Conservation (phyloP, 2,329 filamentous ascomycete species). For the Hymenoscyphus fraxineus region DNA sequence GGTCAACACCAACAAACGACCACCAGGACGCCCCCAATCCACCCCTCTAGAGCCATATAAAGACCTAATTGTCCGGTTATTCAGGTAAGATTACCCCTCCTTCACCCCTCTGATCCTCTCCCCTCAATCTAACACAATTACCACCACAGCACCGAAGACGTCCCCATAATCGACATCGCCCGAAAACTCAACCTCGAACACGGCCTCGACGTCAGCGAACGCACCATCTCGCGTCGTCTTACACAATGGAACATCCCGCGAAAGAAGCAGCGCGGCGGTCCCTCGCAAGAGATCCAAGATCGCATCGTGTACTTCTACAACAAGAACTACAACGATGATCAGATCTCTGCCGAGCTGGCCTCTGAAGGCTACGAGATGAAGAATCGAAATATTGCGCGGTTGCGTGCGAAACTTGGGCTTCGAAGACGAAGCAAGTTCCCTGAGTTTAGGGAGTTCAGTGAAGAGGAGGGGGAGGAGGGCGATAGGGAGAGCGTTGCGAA, state of each 20-base stretch:
- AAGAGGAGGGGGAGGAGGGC: conserved; percentile 21
- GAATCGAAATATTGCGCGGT: conserved; percentile 25
- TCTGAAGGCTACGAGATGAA: conserved; percentile 31
- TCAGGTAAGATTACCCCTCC: conserved; percentile 9
- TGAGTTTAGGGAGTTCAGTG: conserved; percentile 30
- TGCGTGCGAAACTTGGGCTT: conserved; percentile 32
- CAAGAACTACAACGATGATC: conserved; percentile 32
- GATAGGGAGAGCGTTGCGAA: conserved; percentile 10
- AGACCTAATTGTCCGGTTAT: conserved; percentile 30
- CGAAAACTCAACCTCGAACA: conserved; percentile 28
- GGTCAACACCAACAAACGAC: background rate
- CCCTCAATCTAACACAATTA: background rate
- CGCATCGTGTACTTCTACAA: conserved; percentile 31
- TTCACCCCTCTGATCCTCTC: background rate
- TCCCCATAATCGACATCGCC: conserved; percentile 30
- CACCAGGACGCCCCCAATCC: conserved; percentile 25
- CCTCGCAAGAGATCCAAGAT: conserved; percentile 27
- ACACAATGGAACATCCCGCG: conserved; percentile 30
- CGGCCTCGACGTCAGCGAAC: conserved; percentile 30
- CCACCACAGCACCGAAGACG: conserved; percentile 17
- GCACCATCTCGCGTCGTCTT: conserved; percentile 30
- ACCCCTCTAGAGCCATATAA: conserved; percentile 29
- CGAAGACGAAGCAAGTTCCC: conserved; percentile 31
- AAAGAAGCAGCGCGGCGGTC: conserved; percentile 26
- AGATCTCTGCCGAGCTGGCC: conserved; percentile 27